Base-by-base conservation (phyloP, 2,329 filamentous ascomycete species). In the Cryphonectria radicalis region DNA sequence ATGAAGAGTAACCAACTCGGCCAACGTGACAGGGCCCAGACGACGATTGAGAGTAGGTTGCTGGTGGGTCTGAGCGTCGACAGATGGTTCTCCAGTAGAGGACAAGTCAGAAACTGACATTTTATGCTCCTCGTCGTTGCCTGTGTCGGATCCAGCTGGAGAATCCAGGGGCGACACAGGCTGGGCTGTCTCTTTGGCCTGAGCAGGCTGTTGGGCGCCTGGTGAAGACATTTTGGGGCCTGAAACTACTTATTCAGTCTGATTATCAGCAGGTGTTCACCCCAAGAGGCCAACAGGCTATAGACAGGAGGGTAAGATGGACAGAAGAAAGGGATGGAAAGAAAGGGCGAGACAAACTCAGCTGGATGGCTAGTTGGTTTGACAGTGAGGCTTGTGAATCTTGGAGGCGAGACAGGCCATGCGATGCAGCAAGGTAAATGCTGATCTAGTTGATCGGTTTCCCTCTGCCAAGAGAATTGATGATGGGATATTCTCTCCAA, bases 71-170 rank as follows among this genome's bases (percentile, higher is more conserved):
- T 40, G 32, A 19, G 19, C 8, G 19, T 62, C 59, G 13, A 8
- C 17, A 17, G 59, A n/a, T 6, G 7, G 17, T 10, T 10, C 8
- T 11, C 17, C 59, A 62, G 7, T 10, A n/a, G 59, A 62, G 17
- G 59, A 62, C 32, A 62, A 25, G 59, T 62, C 59, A 8, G 59
- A 62, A 35, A 62, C 35, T 62, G 59, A 32, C 55, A 59, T 59
- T 7, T 2, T 59, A 14, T 17, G 6, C 35, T 40, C 59, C 32
- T 40, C 32, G 11, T 40, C 59, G 35, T 62, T 22, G 35, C 22
- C 32, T 22, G 32, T 62, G 59, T 40, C 22, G 2, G 59, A 62
- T 10, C 59, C 59, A 62, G 59, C 17, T 40, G 32, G 59, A 11
- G 59, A 62, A 62, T 4, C 19, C 32, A 62, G 13, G 32, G 59